Base-by-base conservation (phyloP, 805 yeast species). In the Candida chauliodis region DNA sequence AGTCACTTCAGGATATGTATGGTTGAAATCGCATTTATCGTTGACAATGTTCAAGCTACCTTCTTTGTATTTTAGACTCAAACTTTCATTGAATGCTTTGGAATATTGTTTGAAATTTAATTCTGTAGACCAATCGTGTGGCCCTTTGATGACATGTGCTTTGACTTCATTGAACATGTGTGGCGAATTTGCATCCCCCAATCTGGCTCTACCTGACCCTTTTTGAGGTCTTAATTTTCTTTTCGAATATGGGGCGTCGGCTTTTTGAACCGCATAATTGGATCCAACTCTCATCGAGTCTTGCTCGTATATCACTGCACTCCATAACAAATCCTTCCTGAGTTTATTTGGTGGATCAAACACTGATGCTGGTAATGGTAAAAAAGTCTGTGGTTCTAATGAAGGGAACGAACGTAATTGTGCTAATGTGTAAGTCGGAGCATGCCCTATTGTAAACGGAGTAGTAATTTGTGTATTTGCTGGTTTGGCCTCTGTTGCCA, bases 101-200 rank as follows among this genome's bases (percentile, higher is more conserved):
- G 79, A 68, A 61, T 91, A 93, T 9, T 84, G 73, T 56, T 86
- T 81, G 24, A 57, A 56, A 16, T 95, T 95, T 49, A 93, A 71
- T 8, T 73, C 78, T 2, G 96, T 83, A 20, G 89, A 74, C 74
- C 82, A 80, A 59, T 91, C 95, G 53, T 84, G 88, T 34, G 96
- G 95, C 3, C 96, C 96, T 38, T 76, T 78, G 57, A 93, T 81
- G 11, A 93, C 96, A 52, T 83, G 78, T 0, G 98, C 97, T 51
- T 82, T 73, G 37, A 91, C 89, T 59, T 96, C 96, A 54, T 84
- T 87, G 53, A 78, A 80, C 66, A 96, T 81, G 31, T 81, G 84
- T 35, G 99, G 99, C 17, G 96, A 87, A 54, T 90, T 91, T 42
- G 85, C 89, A 63, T 90, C 97, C 69, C 99, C 99, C 38, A 79